These are phyloP conservation scores for Monosporascus ibericus DNA, from an alignment of 2,329 filamentous ascomycete genomes.

Conservation along the genomic window DNA sequence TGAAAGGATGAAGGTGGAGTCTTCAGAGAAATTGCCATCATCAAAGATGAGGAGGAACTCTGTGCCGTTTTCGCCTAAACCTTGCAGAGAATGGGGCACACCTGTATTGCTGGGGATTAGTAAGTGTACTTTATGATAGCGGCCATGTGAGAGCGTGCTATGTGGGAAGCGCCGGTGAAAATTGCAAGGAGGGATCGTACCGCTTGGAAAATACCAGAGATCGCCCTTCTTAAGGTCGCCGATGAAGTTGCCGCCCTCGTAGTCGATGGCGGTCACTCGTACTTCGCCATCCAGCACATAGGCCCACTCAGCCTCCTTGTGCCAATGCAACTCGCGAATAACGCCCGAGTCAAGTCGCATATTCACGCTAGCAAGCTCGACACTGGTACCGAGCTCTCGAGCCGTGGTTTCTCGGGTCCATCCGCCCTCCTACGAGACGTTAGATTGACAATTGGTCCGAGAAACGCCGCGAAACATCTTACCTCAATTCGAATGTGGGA, in stretches of 20 bases:
- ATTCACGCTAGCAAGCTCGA: constrained; percentile 71
- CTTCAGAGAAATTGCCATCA: constrained; percentile 44
- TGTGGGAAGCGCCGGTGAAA: too few relatives aligned
- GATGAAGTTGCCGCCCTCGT: constrained; percentile 70
- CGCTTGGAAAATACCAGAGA: constrained; percentile 75
- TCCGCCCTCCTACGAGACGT: constrained; percentile 55
- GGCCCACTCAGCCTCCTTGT: constrained; percentile 75
- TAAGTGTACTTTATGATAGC: background rate
- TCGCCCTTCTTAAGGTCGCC: constrained; percentile 73
- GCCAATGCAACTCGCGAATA: constrained; percentile 75
- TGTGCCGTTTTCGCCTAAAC: constrained; percentile 58
- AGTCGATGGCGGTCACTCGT: constrained; percentile 66
- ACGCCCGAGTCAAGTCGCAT: constrained; percentile 70
- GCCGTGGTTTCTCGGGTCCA: constrained; percentile 72
- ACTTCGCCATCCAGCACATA: constrained; percentile 67
- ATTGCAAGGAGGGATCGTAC: constrained; percentile 22
- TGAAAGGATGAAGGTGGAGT: constrained; percentile 66
- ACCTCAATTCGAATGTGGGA: constrained; percentile 60
- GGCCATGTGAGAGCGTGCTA: too few relatives aligned
- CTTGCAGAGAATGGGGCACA: constrained; percentile 72
- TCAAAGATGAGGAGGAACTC: constrained; percentile 54
- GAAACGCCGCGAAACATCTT: constrained; percentile 10
- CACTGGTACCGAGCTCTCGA: constrained; percentile 56
- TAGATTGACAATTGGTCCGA: constrained; percentile 1
- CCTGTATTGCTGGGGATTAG: background rate